Evolutionary conservation across 352 stramenopile genomes (phyloP), one percentile per base, ranked within the genome.

Genomic region (Pythium rhizo-oryzae): DNA sequence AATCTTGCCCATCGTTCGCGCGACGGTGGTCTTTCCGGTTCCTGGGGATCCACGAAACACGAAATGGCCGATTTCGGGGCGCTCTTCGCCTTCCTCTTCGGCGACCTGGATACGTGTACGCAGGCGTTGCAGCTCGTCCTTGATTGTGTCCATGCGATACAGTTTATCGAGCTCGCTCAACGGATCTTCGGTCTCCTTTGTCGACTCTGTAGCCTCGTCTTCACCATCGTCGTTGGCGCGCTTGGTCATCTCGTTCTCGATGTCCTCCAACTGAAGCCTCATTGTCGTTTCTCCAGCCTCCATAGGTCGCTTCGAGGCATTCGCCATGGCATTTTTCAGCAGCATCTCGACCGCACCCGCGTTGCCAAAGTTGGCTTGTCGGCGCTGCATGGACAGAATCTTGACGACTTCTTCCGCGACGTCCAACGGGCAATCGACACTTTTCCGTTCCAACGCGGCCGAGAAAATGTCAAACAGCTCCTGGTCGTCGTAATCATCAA

Each of bases 1-100:
- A 58, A 98, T 96, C 64, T 97, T 89, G 3, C 92, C 96, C 72
- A 99, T 92, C 8, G 91, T 79, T 21, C 93, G 82, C 13, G 96
- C 95, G 1, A 99, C 93, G 1, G 84, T 95, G 1, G 87, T 97
- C 71, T 97, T 97, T 18, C 91, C 90, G 0, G 89, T 97, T 0
- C 92, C 92, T 8, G 92, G 89, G 5, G 82, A 88, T 1, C 92
- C 92, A n/a, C 81, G 90, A 59, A 98, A 98, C 12, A 93, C 74
- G 73, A 96, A 93, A 69, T 97, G 84, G 4, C 84, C 86, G 35
- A 92, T 80, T 55, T 86, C 65, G 1, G 86, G 82, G 16, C 84
- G 50, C 16, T 71, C 72, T 9, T 80, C 82, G 19, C 85, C 85
- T 76, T 94, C 85, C 6, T 82, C 73, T 54, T 91, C 78, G 0